A percentile compares a stretch with the other conserved stretches of the same genome.
These are phyloP conservation scores for Arthrobotrys musiformis DNA, from an alignment of 2,329 filamentous ascomycete species.

Conservation along the genomic window DNA sequence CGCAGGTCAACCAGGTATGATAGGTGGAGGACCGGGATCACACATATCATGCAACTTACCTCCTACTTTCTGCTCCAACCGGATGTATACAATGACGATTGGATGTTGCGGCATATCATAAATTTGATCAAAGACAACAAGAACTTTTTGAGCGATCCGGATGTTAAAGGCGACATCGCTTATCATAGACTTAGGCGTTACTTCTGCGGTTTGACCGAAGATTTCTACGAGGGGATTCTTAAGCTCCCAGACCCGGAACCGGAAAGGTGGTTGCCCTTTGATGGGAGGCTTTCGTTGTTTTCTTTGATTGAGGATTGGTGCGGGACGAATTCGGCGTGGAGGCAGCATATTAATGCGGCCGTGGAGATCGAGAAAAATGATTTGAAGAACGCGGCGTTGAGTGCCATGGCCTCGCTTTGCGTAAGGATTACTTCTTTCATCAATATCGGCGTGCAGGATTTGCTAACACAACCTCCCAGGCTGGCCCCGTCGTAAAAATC, in stretches of 20 bases:
- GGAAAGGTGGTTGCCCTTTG: conserved; percentile 95
- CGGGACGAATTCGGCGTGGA: conserved; percentile 92
- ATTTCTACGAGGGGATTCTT: conserved; percentile 84
- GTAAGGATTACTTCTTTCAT: conserved; percentile 65
- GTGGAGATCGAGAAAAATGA: conserved; percentile 98
- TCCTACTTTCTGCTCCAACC: conserved; percentile 85
- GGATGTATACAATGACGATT: conserved; percentile 84
- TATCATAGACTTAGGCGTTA: conserved; percentile 91
- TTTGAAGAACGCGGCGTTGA: conserved; percentile 86
- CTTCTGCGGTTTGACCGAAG: conserved; percentile 93
- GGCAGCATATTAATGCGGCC: conserved; percentile 80
- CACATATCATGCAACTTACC: conserved; percentile 93
- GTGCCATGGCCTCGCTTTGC: conserved; percentile 94
- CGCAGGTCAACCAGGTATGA: conserved; percentile 86
- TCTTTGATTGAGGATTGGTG: conserved; percentile 96
- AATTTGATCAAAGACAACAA: conserved; percentile 92
- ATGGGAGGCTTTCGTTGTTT: conserved; percentile 93
- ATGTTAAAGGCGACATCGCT: conserved; percentile 93
- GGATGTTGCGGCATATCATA: conserved; percentile 87
- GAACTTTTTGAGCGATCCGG: conserved; percentile 91
- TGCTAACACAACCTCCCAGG: conserved; percentile 56
- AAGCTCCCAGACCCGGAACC: conserved; percentile 88
- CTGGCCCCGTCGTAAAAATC: conserved; percentile 59
- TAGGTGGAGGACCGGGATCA: conserved; percentile 88
- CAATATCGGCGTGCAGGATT: not conserved